These are phyloP conservation scores for Podaxis pistillaris DNA, from an alignment of 768 basidiomycete genomes.

Conservation along the genomic window DNA sequence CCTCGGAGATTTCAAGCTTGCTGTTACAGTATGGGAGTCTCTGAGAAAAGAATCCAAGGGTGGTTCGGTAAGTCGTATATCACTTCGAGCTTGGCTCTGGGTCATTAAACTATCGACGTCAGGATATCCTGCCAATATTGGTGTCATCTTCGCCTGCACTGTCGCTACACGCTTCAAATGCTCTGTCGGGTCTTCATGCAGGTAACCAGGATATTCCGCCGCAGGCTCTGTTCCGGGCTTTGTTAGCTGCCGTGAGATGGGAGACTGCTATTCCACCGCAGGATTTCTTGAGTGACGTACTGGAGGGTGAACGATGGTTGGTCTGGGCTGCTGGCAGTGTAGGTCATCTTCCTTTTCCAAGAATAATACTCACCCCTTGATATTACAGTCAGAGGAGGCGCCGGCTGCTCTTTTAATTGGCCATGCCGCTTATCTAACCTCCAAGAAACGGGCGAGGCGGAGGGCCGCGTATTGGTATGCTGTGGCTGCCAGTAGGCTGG, in stretches of 20 bases:
- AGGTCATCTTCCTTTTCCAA: slow-evolving; percentile 27
- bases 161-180: slow-evolving; percentile 58
- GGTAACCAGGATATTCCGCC: slow-evolving; percentile 50
- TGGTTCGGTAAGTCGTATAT: slow-evolving; percentile 63
- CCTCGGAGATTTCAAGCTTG: slow-evolving; percentile 86
- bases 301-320: slow-evolving; percentile 84
- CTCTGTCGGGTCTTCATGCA: slow-evolving; percentile 49
- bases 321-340: slow-evolving; percentile 85
- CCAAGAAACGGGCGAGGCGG: slow-evolving; percentile 52
- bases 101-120: slow-evolving; percentile 7
- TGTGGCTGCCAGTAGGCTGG: slow-evolving; percentile 70
- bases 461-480: slow-evolving; percentile 80
- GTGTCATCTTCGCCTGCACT: slow-evolving; percentile 65
- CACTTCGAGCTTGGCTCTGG: background rate
- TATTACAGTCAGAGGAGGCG: slow-evolving; percentile 61
- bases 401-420: slow-evolving; percentile 77
- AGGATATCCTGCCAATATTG: slow-evolving; percentile 84
- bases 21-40: slow-evolving; percentile 80
- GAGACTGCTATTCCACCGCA: slow-evolving; percentile 56
- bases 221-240: slow-evolving; percentile 63
- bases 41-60: slow-evolving; percentile 84
- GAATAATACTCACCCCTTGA: slow-evolving; percentile 20
- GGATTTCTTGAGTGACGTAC: slow-evolving; percentile 54
- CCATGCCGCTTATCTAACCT: slow-evolving; percentile 73
- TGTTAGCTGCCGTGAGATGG: slow-evolving; percentile 75